Conservation (phyloP, 2,329 filamentous ascomycete genomes). For the Purpureocillium lavendulum region DNA sequence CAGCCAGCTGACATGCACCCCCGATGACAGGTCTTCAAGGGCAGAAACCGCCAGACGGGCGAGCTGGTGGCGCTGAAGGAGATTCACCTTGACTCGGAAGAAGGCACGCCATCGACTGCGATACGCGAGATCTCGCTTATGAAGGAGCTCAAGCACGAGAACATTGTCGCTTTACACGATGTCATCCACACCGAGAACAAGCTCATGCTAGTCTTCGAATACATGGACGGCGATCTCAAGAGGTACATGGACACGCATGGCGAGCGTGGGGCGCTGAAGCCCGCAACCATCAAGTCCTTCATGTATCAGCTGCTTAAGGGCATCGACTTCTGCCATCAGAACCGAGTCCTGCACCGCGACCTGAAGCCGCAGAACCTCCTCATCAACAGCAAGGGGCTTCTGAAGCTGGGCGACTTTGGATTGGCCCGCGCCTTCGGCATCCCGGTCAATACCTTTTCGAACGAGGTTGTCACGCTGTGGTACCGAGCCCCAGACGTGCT, state of each 20-base stretch:
- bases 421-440: conserved; percentile 92
- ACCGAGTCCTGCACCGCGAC: conserved; percentile 89
- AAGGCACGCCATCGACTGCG: conserved; percentile 92
- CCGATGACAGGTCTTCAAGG: conserved; percentile 78
- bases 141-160: conserved; percentile 99
- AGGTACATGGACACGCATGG: conserved; percentile 96
- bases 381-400: conserved; percentile 81
- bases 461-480: conserved; percentile 96
- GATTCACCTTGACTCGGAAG: conserved; percentile 96
- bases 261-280: conserved; percentile 82
- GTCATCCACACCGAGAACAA: conserved; percentile 99
- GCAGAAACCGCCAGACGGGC: conserved; percentile 91
- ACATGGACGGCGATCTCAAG: conserved; percentile 97
- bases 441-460: conserved; percentile 95
- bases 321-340: conserved; percentile 97
- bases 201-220: conserved; percentile 98
- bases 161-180: conserved; percentile 94
- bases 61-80: conserved; percentile 96
- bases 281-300: conserved; percentile 91
- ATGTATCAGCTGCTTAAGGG: conserved; percentile 96
- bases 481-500: conserved; percentile 95
- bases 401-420: conserved; percentile 93
- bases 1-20: conserved; percentile 5
- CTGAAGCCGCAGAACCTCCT: conserved; percentile 94
- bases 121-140: conserved; percentile 98